Base-by-base conservation (phyloP, 2,329 filamentous ascomycete genomes). In the Colletotrichum eleusines region DNA sequence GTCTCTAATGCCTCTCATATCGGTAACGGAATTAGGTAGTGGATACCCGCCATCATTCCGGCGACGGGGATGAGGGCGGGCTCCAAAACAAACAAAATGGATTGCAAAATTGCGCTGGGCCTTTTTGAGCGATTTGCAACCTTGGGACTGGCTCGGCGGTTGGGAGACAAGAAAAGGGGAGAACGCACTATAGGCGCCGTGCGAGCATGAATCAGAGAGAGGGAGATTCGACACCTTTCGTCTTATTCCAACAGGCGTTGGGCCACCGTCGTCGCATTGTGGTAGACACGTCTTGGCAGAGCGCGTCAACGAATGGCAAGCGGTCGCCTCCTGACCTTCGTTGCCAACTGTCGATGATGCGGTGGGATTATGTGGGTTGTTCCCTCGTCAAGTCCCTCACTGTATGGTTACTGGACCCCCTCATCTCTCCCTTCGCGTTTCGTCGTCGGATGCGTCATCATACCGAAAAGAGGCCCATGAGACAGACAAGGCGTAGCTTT, bases 1-100 rank as follows among this genome's bases (percentile, higher is more conserved):
- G 64, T 40, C 50, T 33, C 64, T 59, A 59, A 69, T 55, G 28
- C 46, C 68, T 69, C 48, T 63, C 58, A 71, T 69, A 59, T 71
- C 65, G 65, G 64, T 63, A 71, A 60, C 35, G 64, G 65, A 48
- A 69, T 51, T 69, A 42, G 55, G 33, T 71, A 71, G 59, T 71
- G 69, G 69, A 42, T 46, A 54, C 60, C 63, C 46, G 58, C 69
- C 53, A 71, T 69, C 53, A 71, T 69, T 69, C 64, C 59, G 59
- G 58, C 33, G 58, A 46, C 33, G 58, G 40, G 48, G 48, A 16
- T 23, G 18, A 33, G 31, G 35, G 35, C 23, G 40, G 57, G 58
- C 64, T 60, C 38, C 64, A 68, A 63, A 63, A 59, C 58, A 69
- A 71, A 71, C 64, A 63, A 40, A 59, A 57, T 35, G 58, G 55